Base-by-base conservation (phyloP, 768 basidiomycete species). In the Coprinopsis sp. region DNA sequence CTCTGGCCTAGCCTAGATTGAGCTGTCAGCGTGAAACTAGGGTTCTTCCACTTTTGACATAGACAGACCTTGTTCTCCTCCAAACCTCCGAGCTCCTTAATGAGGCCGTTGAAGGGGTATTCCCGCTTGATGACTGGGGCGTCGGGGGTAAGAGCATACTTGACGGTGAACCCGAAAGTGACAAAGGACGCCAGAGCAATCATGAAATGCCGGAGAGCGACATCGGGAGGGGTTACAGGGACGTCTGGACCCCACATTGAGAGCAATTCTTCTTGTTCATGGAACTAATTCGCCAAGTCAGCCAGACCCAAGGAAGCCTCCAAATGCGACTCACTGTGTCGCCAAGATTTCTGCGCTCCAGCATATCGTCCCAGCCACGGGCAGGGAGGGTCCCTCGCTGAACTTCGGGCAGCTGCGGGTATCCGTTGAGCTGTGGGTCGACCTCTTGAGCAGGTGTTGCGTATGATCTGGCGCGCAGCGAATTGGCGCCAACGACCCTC, bases 221-320 rank as follows among this genome's bases (percentile, higher is more conserved):
- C 72, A 6, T 72, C 63, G 21, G 86, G 81, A 11, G 72, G 65
- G 11, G 87, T 67, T 18, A 74, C 73, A 31, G 89, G 77, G 23
- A 79, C 69, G 57, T 92, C 90, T 18, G 88, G 88, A 21, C 88
- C 87, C 87, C 87, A 91, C 85, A 92, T 88, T 29, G 85, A 88
- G 46, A 84, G 64, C 19, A 87, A 69, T 57, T 92, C 90, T 42
- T 91, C 87, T 58, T 79, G 73, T 63, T 90, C 87, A 49, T 87
- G 89, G 25, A 90, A 64, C 90, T 92, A 57, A 36, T 24, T 25
- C 25, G 50, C 31, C 46, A 56, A 37, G 58, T 38, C 53, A 51
- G 36, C 28, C 8, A 53, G 29, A 39, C 29, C 25, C 23, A 47
- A 33, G 25, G 24, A 19, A 39, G 51, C 50, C 51, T 41, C 25